Evolutionary conservation across 306 rosid genomes (phyloP).

Genomic region (Morella rubra): DNA sequence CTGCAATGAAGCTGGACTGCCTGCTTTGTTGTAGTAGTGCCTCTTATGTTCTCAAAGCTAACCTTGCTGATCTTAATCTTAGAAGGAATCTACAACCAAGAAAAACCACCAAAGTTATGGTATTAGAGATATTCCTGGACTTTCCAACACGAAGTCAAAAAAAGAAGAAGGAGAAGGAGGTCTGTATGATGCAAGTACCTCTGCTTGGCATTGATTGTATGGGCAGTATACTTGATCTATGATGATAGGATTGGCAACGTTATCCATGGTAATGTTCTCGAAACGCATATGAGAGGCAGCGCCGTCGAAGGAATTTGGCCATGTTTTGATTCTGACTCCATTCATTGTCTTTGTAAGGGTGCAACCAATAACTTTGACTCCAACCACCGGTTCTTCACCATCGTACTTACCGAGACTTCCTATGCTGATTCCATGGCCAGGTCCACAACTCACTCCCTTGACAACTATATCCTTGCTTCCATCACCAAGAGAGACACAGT

Average conservation of each 20-base stretch:
- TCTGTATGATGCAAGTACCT: constrained; percentile 9
- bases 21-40: constrained; percentile 22
- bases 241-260: constrained; percentile 40
- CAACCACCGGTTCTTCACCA: constrained; percentile 23
- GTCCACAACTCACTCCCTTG: constrained; percentile 37
- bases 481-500: constrained; percentile 53
- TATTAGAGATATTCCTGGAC: not conserved
- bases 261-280: constrained; percentile 38
- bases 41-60: constrained; percentile 42
- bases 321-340: constrained; percentile 56
- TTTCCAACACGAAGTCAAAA: not conserved
- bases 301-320: constrained; percentile 20
- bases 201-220: constrained; percentile 33
- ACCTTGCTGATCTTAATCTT: constrained; percentile 46
- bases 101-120: not conserved
- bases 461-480: constrained; percentile 30
- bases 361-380: constrained; percentile 33
- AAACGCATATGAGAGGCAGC: constrained; percentile 30
- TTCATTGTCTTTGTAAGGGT: constrained; percentile 27
- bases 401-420: constrained; percentile 44
- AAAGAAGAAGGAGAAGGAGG: not conserved
- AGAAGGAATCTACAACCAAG: constrained; percentile 27
- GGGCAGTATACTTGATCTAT: constrained; percentile 63
- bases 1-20: constrained; percentile 47
- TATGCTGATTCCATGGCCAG: constrained; percentile 52